Base-by-base conservation (phyloP, 352 stramenopile species). In the Plasmopara viticola region DNA sequence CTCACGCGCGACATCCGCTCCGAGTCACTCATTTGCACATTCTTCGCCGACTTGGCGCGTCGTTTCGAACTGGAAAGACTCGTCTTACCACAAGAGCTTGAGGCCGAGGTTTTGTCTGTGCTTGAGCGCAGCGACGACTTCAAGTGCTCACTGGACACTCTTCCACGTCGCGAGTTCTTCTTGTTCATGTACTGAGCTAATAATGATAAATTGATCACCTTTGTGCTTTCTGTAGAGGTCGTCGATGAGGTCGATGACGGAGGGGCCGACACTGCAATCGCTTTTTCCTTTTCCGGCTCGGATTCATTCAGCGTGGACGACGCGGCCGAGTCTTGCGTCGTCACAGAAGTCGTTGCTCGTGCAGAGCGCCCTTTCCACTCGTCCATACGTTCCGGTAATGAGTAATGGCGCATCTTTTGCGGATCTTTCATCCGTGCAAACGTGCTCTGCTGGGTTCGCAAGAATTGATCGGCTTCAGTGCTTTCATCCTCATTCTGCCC, bases 1-100 rank as follows among this genome's bases (percentile, higher is more conserved):
- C 66, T 88, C 4, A 88, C 54, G 13, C 70, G 74, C 4, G 74
- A 86, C 47, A 84, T 70, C 2, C 72, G 70, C 48, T 83, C 70
- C 6, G 70, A 75, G 13, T 70, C 67, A 39, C 57, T 77, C 46
- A 71, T 51, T 9, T 82, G 56, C 14, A 67, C 31, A 13, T 66
- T 73, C 17, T 71, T 74, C 1, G 71, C 68, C 10, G 76, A 74
- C 38, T 57, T 54, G 3, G 68, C 62, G 43, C 64, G 66, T 48
- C 53, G 39, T 43, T 78, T 78, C 20, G 20, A 64, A 12, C 70
- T 63, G 2, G 53, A 62, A 2, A 20, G 34, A 25, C 38, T 34
- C 37, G 57, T 68, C 25, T 63, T 67, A 29, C 50, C 44, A 39
- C 45, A 58, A 18, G 39, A 40, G 20, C 63, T 68, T 33, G 48